These are phyloP conservation scores for Lactarius pseudohatsudake DNA, from an alignment of 768 basidiomycete genomes.

Conservation along the genomic window DNA sequence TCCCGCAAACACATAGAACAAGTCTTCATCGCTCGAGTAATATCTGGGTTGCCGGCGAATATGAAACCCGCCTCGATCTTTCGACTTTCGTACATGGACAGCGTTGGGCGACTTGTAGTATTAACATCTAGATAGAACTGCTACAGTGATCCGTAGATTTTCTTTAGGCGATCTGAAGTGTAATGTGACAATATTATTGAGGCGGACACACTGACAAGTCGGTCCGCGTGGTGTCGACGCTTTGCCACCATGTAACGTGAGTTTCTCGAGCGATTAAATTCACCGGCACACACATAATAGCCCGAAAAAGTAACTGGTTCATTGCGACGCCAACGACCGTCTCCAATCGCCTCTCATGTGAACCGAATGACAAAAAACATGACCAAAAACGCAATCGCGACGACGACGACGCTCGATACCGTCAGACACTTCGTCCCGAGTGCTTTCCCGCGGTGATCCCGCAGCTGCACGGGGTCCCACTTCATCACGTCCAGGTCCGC, in stretches of 20 bases:
- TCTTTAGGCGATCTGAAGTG: background rate
- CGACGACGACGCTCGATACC: conserved; percentile 54
- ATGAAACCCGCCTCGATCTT: background rate
- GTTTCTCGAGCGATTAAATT: no score
- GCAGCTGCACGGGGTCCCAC: conserved; percentile 54
- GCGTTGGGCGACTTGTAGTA: background rate
- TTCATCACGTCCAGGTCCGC: conserved; percentile 67
- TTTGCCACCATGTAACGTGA: no score
- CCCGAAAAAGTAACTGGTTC: no score
- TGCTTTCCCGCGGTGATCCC: conserved; percentile 46
- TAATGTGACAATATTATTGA: no score
- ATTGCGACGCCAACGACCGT: no score
- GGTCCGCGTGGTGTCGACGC: no score
- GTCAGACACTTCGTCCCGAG: conserved; percentile 55
- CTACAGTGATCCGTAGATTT: background rate
- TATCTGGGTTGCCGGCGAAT: background rate
- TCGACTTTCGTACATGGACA: background rate
- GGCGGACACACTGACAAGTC: no score
- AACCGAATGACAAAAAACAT: conserved; percentile 75
- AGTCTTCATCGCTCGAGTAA: background rate
- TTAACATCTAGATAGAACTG: background rate
- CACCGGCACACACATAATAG: no score
- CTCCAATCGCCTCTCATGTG: conserved; percentile 38
- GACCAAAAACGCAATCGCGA: conserved; percentile 64
- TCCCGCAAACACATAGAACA: background rate